Percentiles rank a stretch among this genome's conserved stretches.
Conservation (phyloP, 805 yeast species). For the Komagataella pseudopastoris region DNA sequence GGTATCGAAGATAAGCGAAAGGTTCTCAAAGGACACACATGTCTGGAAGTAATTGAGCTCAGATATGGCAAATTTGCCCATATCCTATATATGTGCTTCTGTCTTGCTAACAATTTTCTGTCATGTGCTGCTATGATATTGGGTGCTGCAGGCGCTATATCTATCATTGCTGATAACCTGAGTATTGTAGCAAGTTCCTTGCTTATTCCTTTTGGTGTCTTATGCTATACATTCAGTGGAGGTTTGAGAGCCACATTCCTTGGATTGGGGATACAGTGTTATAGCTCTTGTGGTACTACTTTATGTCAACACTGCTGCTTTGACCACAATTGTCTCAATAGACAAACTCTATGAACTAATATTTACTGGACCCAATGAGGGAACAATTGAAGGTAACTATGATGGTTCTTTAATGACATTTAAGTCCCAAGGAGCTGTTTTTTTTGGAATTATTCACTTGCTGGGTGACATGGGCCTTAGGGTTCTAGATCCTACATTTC, state of each 20-base stretch:
- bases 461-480: constrained; percentile 23
- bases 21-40: constrained; percentile 15
- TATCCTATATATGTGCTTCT: constrained; percentile 13
- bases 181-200: constrained; percentile 11
- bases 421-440: constrained; percentile 20
- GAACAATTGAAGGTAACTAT: constrained; percentile 18
- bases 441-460: constrained; percentile 21
- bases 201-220: constrained; percentile 15
- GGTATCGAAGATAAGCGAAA: constrained; percentile 15
- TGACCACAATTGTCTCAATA: constrained; percentile 17
- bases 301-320: constrained; percentile 15
- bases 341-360: constrained; percentile 15
- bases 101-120: constrained; percentile 11
- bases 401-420: constrained; percentile 21
- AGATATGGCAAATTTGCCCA: constrained; percentile 18
- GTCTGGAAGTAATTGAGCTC: constrained; percentile 15
- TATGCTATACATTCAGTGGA: constrained; percentile 18
- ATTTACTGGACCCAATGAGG: constrained; percentile 5
- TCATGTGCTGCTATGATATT: constrained; percentile 6
- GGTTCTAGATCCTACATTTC: constrained; percentile 23
- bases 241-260: constrained; percentile 20
- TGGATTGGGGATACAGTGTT: constrained; percentile 18
- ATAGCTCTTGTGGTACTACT: constrained; percentile 19
- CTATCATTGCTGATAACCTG: constrained; percentile 11
- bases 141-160: constrained; percentile 10